Evolutionary conservation across 2,329 filamentous ascomycete genomes (phyloP), one percentile per base, ranked within the genome.

Genomic region (Xylogone sp.): DNA sequence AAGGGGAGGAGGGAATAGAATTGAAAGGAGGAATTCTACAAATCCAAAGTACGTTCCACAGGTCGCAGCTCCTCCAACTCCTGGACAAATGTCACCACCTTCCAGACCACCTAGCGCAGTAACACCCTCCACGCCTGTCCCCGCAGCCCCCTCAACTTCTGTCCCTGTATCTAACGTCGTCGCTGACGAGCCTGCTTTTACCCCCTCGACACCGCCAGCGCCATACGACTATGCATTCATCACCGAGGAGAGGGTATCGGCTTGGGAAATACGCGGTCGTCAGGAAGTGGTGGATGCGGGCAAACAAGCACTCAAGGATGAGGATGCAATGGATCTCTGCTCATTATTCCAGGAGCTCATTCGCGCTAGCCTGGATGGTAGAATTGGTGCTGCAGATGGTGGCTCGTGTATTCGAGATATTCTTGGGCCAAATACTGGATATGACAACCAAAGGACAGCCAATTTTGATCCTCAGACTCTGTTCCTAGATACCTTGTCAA

Each of bases 331-430:
- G 44, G 81, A 83, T 52, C 73, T 96, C 34, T 84, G 86, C 24
- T 79, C 79, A 13, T 74, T 96, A 20, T 90, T 92, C 59, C 90
- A 96, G 71, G 94, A 99, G 67, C 80, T 97, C 34, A 81, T 94
- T 31, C 84, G 86, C 55, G 84, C 89, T 29, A 84, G 86, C 18
- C 71, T 95, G 12, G 85, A 90, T 62, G 79, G 77, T 42, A 81
- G 84, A 46, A 69, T 97, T 44, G 75, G 80, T 39, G 76, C 89
- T 2, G 66, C 70, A 5, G 87, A 92, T 61, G 85, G 88, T 45
- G 93, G 92, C 21, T 73, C 71, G 19, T 80, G 84, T 51, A 78
- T 96, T 52, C 87, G 85, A 62, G 83, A 91, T 54, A 87, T 96
- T 21, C 72, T 95, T 27, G 80, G 79, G 18, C 73, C 72, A 52